Evolutionary conservation across 2,329 filamentous ascomycete genomes (phyloP).

Genomic region (Tolypocladium album): DNA sequence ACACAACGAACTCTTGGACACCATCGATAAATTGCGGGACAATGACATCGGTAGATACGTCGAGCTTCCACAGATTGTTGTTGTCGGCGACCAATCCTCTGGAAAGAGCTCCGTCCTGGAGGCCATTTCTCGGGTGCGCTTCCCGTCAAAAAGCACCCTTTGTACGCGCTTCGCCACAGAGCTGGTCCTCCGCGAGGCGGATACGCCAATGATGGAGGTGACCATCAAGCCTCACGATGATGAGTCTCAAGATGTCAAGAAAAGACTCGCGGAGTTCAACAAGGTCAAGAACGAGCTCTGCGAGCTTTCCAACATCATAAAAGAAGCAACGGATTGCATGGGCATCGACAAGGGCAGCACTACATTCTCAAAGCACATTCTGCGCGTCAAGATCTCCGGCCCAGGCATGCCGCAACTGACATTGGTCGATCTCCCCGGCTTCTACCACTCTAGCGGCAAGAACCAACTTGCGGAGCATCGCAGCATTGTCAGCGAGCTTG

Average conservation of each 20-base stretch:
- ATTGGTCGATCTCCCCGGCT: conserved; percentile 47
- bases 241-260: conserved; percentile 13
- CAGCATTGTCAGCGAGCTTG: conserved; percentile 32
- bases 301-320: conserved; percentile 16
- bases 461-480: conserved; percentile 32
- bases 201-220: conserved; percentile 19
- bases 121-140: conserved; percentile 50
- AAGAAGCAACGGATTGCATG: conserved; percentile 34
- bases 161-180: conserved; percentile 56
- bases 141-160: conserved; percentile 45
- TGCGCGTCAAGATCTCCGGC: conserved; percentile 36
- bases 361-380: conserved; percentile 32
- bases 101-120: conserved; percentile 58
- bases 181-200: conserved; percentile 40
- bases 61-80: conserved; percentile 37
- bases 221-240: conserved; percentile 17
- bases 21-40: conserved; percentile 7
- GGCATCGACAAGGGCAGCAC: conserved; percentile 25
- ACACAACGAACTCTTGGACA: conserved; percentile 7
- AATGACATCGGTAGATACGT: conserved; percentile 13
- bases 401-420: conserved; percentile 42
- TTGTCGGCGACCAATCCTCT: conserved; percentile 50
- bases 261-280: conserved; percentile 6
- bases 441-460: conserved; percentile 37
- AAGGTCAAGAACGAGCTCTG: conserved; percentile 10